Percentiles rank a stretch among this genome's conserved stretches.
Conservation (phyloP, 2,329 filamentous ascomycete species). For the Triangularia verruculosa region DNA sequence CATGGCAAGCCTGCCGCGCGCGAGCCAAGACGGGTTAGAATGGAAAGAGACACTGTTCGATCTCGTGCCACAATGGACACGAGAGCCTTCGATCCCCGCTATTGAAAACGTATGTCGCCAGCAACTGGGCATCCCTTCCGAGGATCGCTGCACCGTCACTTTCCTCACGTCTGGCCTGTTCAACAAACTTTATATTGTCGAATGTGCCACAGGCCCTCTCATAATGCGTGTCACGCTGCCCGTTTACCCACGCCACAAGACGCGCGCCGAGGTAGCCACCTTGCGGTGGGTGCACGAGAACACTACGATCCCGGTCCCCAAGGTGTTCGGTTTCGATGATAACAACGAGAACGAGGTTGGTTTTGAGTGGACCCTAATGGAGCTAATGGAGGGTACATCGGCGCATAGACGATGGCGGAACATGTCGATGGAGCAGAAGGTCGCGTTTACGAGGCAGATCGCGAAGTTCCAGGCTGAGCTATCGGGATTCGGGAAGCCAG, state of each 20-base stretch:
- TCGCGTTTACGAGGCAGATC: constrained; percentile 29
- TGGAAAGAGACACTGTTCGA: background rate
- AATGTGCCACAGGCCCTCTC: constrained; percentile 2
- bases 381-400: constrained; percentile 17
- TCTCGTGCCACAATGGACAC: constrained; percentile 6
- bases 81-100: constrained; percentile 5
- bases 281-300: constrained; percentile 33
- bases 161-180: constrained; percentile 10
- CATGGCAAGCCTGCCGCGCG: background rate
- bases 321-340: constrained; percentile 35
- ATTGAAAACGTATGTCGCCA: constrained; percentile 13
- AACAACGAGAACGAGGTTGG: constrained; percentile 35
- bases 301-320: constrained; percentile 35
- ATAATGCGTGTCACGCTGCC: constrained; percentile 38
- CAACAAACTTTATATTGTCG: constrained; percentile 14
- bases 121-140: constrained; percentile 3
- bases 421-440: constrained; percentile 33
- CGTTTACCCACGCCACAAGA: constrained; percentile 37
- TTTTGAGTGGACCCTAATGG: constrained; percentile 42
- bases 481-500: constrained; percentile 14
- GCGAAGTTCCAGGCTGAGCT: constrained; percentile 31
- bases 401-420: constrained; percentile 21
- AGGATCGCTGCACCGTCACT: constrained; percentile 5
- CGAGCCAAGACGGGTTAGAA: background rate
- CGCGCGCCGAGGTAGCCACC: constrained; percentile 39